A percentile compares a stretch with the other conserved stretches of the same genome.
These are phyloP conservation scores for Hypericum androsaemum DNA, from an alignment of 345 rosid genomes.

Conservation along the genomic window DNA sequence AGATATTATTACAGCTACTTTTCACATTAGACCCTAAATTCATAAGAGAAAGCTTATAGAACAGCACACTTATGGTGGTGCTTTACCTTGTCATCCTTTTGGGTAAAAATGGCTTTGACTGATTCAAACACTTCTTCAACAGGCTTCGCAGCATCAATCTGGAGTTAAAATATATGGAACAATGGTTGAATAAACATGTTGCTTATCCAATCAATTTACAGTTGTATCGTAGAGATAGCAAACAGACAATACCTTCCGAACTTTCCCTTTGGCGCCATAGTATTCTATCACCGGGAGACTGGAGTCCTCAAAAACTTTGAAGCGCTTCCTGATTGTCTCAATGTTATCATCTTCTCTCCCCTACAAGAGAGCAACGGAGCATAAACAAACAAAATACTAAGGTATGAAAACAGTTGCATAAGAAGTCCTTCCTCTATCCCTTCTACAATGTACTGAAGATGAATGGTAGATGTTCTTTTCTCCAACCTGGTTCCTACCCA, in stretches of 20 bases:
- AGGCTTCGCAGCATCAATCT: constrained; percentile 20
- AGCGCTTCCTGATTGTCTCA: constrained; percentile 25
- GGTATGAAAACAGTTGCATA: no score
- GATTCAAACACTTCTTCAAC: constrained; percentile 19
- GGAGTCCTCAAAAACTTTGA: constrained; percentile 19
- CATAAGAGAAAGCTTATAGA: constrained; percentile 5
- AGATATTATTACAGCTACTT: no score
- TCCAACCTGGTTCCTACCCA: constrained; percentile 14
- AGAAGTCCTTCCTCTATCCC: no score
- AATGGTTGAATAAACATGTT: not conserved
- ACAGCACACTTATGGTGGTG: not conserved
- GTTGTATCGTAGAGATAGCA: not conserved
- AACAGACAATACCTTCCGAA: constrained; percentile 14
- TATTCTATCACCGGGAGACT: constrained; percentile 23
- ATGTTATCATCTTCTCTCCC: constrained; percentile 19
- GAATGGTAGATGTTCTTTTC: not conserved
- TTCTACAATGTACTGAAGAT: no score
- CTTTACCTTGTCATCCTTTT: constrained; percentile 38
- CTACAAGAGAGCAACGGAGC: constrained; percentile 1
- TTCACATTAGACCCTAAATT: no score
- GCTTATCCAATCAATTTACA: not conserved
- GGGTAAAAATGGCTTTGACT: constrained; percentile 19
- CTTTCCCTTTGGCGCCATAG: constrained; percentile 22
- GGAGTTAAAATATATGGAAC: not conserved
- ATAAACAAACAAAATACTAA: not conserved